Evolutionary conservation across 2,329 filamentous ascomycete species (phyloP).

Genomic region (Sclerotinia minor): DNA sequence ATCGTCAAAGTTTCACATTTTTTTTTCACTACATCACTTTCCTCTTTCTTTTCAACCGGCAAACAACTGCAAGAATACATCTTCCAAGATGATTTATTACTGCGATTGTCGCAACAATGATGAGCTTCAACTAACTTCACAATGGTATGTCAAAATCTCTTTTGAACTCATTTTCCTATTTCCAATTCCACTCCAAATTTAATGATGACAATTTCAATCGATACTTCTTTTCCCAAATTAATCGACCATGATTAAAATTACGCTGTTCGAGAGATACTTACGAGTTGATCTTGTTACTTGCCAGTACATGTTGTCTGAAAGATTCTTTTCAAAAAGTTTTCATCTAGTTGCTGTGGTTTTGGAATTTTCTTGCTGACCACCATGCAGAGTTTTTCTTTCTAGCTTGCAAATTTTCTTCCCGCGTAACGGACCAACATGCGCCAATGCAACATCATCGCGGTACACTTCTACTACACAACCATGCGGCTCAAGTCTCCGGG

Average conservation of each 20-base stretch:
- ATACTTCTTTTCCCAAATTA: slow-evolving; percentile 84
- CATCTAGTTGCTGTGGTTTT: slow-evolving; percentile 20
- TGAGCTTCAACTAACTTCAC: not conserved
- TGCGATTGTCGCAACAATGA: not conserved
- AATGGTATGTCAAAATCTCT: slow-evolving; percentile 28
- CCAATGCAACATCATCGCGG: slow-evolving; percentile 9
- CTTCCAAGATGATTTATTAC: not conserved
- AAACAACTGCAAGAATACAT: not conserved
- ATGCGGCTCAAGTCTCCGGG: not conserved
- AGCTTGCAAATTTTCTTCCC: slow-evolving; percentile 17
- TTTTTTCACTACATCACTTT: not conserved
- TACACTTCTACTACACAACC: slow-evolving; percentile 14
- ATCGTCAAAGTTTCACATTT: not conserved
- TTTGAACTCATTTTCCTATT: slow-evolving; percentile 6
- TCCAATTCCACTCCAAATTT: slow-evolving; percentile 26
- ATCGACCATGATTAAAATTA: slow-evolving; percentile 82
- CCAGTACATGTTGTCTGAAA: slow-evolving; percentile 84
- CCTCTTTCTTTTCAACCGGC: not conserved
- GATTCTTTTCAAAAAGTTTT: slow-evolving; percentile 5
- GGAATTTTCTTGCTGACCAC: slow-evolving; percentile 29
- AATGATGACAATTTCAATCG: slow-evolving; percentile 66
- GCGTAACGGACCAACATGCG: not conserved
- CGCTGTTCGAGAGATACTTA: slow-evolving; percentile 62
- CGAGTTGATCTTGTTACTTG: slow-evolving; percentile 76
- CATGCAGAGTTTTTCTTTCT: slow-evolving; percentile 30